phyloP scores from a whole-genome alignment of 352 stramenopile species.

The Phytophthora sp. region DNA sequence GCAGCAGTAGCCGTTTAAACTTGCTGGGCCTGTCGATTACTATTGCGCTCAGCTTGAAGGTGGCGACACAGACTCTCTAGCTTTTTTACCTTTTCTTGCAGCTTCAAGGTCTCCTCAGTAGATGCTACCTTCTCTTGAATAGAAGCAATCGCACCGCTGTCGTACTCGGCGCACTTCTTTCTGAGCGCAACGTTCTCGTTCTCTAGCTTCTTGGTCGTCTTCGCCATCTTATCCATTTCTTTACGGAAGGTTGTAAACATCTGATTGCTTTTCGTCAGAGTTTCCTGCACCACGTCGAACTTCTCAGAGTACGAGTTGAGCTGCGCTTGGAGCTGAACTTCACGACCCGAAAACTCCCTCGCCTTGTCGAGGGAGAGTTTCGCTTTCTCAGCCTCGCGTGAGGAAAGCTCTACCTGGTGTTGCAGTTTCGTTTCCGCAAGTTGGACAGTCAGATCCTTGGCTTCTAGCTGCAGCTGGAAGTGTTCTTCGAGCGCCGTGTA shows the following conservation, averaged over 20 bases:
- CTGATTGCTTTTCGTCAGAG: conserved; percentile 84
- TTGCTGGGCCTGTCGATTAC: conserved; percentile 40
- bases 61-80: conserved; percentile 84
- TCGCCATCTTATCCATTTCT: conserved; percentile 91
- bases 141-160: conserved; percentile 72
- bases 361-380: conserved; percentile 85
- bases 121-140: conserved; percentile 77
- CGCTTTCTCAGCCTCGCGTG: conserved; percentile 68
- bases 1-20: conserved; percentile 21
- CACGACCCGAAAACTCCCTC: conserved; percentile 80
- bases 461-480: conserved; percentile 83
- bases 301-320: conserved; percentile 87
- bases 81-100: conserved; percentile 85
- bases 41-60: conserved; percentile 83
- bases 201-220: conserved; percentile 87
- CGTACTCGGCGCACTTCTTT: conserved; percentile 86
- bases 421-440: conserved; percentile 82
- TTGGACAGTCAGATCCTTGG: conserved; percentile 83
- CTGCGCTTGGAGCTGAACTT: conserved; percentile 76
- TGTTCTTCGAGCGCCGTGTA: conserved; percentile 84
- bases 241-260: conserved; percentile 86
- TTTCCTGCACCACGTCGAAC: conserved; percentile 87
- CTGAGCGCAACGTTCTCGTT: conserved; percentile 83
- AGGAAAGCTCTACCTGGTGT: conserved; percentile 80
- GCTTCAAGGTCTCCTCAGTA: conserved; percentile 67